Conservation (phyloP, 495 filamentous ascomycete genomes). For the Achaetomiella virescens region DNA sequence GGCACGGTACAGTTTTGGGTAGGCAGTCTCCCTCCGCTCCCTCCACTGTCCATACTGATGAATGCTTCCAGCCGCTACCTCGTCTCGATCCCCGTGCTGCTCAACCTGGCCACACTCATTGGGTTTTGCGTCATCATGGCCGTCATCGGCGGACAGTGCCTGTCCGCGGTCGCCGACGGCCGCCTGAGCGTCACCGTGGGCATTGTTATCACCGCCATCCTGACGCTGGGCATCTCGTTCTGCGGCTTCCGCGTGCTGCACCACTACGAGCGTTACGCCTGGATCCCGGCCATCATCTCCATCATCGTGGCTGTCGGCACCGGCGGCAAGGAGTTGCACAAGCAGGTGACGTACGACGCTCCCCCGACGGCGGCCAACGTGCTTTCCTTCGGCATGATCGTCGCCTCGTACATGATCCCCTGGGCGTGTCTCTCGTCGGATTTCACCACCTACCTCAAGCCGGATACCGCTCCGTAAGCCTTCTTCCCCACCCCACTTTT, state of each 20-base stretch:
- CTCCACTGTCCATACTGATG: not conserved
- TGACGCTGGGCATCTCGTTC: constrained; percentile 52
- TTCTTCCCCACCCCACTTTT: not conserved
- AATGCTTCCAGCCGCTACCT: constrained; percentile 30
- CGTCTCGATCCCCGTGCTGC: constrained; percentile 40
- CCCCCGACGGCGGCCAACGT: constrained; percentile 24
- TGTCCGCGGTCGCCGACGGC: constrained; percentile 46
- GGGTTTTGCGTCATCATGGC: constrained; percentile 46
- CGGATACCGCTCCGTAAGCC: constrained; percentile 39
- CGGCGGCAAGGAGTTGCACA: constrained; percentile 28
- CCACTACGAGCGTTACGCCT: constrained; percentile 56
- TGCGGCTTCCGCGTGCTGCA: constrained; percentile 54
- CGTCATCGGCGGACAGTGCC: constrained; percentile 43
- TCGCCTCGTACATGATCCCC: constrained; percentile 43
- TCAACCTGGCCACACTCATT: constrained; percentile 45
- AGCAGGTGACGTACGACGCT: constrained; percentile 18
- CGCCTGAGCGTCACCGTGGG: constrained; percentile 41
- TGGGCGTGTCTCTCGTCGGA: constrained; percentile 42
- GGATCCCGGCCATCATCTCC: constrained; percentile 50
- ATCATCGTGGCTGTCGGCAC: constrained; percentile 31
- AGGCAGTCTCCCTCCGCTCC: not conserved
- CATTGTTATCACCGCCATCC: constrained; percentile 48
- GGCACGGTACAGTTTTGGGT: constrained; percentile 50
- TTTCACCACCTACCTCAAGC: constrained; percentile 45
- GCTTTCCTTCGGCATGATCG: constrained; percentile 39